Conservation (phyloP, 2,329 filamentous ascomycete species). For the Monosporascus sp. region DNA sequence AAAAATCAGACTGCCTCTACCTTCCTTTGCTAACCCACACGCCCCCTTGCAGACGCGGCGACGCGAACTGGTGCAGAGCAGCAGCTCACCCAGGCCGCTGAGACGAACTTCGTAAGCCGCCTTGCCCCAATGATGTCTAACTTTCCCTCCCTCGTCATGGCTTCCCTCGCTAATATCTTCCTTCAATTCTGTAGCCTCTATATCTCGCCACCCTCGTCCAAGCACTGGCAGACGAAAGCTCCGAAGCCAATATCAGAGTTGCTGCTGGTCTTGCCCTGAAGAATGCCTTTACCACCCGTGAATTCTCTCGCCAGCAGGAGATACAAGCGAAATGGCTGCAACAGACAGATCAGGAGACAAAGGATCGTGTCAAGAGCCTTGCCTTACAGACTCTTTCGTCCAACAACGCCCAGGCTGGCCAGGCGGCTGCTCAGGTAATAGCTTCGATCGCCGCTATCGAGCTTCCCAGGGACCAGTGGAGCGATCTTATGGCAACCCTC, state of each 20-base stretch:
- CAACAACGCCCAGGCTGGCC: slow-evolving; percentile 74
- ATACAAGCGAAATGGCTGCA: slow-evolving; percentile 91
- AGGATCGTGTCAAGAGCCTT: slow-evolving; percentile 81
- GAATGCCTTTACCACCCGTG: slow-evolving; percentile 95
- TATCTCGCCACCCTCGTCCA: slow-evolving; percentile 91
- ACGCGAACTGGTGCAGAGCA: slow-evolving; percentile 89
- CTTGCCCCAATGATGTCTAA: slow-evolving; percentile 13
- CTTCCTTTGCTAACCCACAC: slow-evolving; percentile 27
- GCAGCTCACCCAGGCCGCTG: slow-evolving; percentile 86
- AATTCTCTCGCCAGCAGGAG: slow-evolving; percentile 79
- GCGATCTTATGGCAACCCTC: slow-evolving; percentile 79
- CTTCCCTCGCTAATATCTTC: slow-evolving; percentile 12
- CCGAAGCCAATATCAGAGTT: slow-evolving; percentile 78
- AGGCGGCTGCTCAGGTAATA: slow-evolving; percentile 90
- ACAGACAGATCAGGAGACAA: slow-evolving; percentile 74
- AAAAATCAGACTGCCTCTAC: not conserved
- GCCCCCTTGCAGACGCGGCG: slow-evolving; percentile 63
- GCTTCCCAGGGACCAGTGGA: slow-evolving; percentile 88
- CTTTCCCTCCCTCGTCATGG: slow-evolving; percentile 6
- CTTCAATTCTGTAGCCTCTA: slow-evolving; percentile 51
- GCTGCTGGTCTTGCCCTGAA: slow-evolving; percentile 95
- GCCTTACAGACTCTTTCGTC: slow-evolving; percentile 85
- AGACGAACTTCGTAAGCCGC: slow-evolving; percentile 81
- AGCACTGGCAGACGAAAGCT: slow-evolving; percentile 87
- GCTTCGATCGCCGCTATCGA: slow-evolving; percentile 93